Percentiles rank a stretch among this genome's conserved stretches.
phyloP scores from a whole-genome alignment of 2,329 filamentous ascomycete genomes.

The Remersonia thermophila region DNA sequence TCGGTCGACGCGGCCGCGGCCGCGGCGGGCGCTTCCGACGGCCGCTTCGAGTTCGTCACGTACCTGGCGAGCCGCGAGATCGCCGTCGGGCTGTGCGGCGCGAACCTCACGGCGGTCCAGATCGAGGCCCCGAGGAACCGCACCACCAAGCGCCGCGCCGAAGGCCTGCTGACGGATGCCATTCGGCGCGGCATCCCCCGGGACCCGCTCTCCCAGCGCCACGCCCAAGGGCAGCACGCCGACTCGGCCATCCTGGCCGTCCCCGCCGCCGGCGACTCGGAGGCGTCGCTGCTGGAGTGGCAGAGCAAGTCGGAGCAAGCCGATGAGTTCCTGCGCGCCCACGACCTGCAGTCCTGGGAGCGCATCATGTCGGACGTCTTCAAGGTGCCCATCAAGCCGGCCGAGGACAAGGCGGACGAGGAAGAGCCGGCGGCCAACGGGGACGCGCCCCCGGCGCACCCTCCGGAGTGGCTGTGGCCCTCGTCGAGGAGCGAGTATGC shows the following conservation, averaged over 20 bases:
- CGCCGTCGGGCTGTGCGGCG: slow-evolving; percentile 51
- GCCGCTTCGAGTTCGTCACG: slow-evolving; percentile 35
- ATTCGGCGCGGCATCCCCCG: slow-evolving; percentile 51
- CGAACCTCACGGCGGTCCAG: slow-evolving; percentile 55
- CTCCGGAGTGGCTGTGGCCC: slow-evolving; percentile 41
- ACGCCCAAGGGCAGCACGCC: slow-evolving; percentile 19
- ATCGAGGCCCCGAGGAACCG: slow-evolving; percentile 48
- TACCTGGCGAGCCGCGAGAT: slow-evolving; percentile 56
- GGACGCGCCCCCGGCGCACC: slow-evolving; percentile 9
- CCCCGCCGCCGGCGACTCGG: slow-evolving; percentile 36
- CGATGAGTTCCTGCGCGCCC: slow-evolving; percentile 34
- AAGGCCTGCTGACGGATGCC: slow-evolving; percentile 59
- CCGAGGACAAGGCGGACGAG: slow-evolving; percentile 14
- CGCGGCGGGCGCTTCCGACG: slow-evolving; percentile 25
- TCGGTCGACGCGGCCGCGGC: slow-evolving; percentile 30
- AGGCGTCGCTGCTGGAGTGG: slow-evolving; percentile 35
- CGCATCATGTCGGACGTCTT: slow-evolving; percentile 37
- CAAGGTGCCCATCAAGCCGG: slow-evolving; percentile 26
- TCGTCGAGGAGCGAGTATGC: slow-evolving; percentile 33
- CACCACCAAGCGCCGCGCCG: slow-evolving; percentile 41
- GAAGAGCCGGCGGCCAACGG: slow-evolving; percentile 6
- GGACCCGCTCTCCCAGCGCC: slow-evolving; percentile 25
- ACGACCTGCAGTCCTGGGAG: slow-evolving; percentile 39
- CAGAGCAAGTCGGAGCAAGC: slow-evolving; percentile 33
- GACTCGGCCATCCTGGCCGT: slow-evolving; percentile 24